Evolutionary conservation across 1,284 basidiomycete species (phyloP).

Genomic region (Microbotryomycetes sp.): DNA sequence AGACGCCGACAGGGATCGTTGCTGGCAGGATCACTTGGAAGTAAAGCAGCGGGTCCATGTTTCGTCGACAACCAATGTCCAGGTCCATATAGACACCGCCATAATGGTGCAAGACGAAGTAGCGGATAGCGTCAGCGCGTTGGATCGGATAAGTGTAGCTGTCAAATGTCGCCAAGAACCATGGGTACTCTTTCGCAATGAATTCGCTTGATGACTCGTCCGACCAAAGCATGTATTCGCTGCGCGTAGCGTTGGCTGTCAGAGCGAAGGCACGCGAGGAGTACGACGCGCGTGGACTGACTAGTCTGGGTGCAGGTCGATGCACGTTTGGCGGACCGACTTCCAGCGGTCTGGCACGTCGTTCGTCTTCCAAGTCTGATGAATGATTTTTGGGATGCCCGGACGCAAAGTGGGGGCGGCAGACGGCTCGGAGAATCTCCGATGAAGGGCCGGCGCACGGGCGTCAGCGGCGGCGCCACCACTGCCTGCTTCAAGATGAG

Average conservation of each 20-base stretch:
- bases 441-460: neutral
- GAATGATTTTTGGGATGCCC: slow-evolving; percentile 78
- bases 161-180: slow-evolving; percentile 90
- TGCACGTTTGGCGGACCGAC: slow-evolving; percentile 42
- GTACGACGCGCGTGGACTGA: slow-evolving; percentile 45
- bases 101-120: slow-evolving; percentile 92
- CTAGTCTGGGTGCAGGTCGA: slow-evolving; percentile 66
- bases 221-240: slow-evolving; percentile 96
- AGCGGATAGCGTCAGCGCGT: slow-evolving; percentile 93
- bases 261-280: neutral
- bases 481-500: too few relatives aligned
- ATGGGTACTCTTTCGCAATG: slow-evolving; percentile 76
- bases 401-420: neutral
- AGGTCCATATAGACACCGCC: slow-evolving; percentile 96
- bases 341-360: slow-evolving; percentile 77
- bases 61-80: slow-evolving; percentile 89
- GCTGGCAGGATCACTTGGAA: slow-evolving; percentile 87
- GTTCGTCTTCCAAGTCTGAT: slow-evolving; percentile 97
- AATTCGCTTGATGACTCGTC: slow-evolving; percentile 84
- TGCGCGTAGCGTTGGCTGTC: slow-evolving; percentile 38
- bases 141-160: slow-evolving; percentile 89
- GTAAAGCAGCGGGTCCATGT: slow-evolving; percentile 76
- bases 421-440: neutral
- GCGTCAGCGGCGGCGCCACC: neutral
- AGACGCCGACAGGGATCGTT: slow-evolving; percentile 93